Evolutionary conservation across 345 rosid species (phyloP), one percentile per base, ranked within the genome.

Genomic region (Populus ilicifolia): DNA sequence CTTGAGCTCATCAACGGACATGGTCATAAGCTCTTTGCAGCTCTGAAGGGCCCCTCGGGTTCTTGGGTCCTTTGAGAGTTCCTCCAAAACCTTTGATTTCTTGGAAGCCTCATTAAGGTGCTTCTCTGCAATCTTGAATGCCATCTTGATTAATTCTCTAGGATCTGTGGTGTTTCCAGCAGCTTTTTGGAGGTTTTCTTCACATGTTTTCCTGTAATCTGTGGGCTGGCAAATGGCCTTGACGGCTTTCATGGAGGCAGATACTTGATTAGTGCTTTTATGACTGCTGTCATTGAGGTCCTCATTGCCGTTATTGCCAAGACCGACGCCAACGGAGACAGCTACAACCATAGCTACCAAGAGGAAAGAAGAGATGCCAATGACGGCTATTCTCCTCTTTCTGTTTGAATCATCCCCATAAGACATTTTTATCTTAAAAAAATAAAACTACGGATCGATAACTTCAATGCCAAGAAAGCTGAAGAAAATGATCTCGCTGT

Each of bases 11-110:
- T 70, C 73, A 9, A 89, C 71, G 0, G 98, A 84, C 75, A 85
- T 85, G 56, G 71, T 83, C 93, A 89, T 88, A 9, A 94, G 81
- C 75, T 91, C 90, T 35, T 79, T 87, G 77, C 98, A 94, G 44
- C 84, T 82, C 5, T 62, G 70, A 16, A 93, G 84, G 1, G 98
- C 97, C 29, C 76, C 80, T 2, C 78, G 75, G 0, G 91, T 50
- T 82, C 90, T 86, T 0, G 89, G 87, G 54, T 89, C 97, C 5
- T 88, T 90, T 43, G 89, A 87, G 2, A 87, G 71, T 12, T 88
- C 86, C 27, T 76, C 74, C 80, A 93, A 61, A n/a, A 82, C 67
- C 4, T 62, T 74, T 8, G 94, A 88, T 68, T 84, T 86, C 83
- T 84, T 78, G 4, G 83, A 80, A 48, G 92, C 97, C 23, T 75